Evolutionary conservation across 805 yeast species (phyloP).

Genomic region (Komagataella mondaviorum): DNA sequence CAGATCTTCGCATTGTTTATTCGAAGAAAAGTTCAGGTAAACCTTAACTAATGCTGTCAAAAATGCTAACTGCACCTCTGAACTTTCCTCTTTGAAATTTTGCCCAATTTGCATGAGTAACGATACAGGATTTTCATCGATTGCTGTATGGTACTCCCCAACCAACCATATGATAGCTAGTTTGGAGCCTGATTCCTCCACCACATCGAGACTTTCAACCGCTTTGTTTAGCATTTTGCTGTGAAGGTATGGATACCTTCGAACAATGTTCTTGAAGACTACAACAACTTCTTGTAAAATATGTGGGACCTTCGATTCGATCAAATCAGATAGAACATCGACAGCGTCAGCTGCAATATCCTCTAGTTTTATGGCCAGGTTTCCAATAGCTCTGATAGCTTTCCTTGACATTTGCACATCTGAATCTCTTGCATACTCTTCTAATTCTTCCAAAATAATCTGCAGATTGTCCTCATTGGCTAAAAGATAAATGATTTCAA

Average conservation of each 20-base stretch:
- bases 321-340: slow-evolving; percentile 40
- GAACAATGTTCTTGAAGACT: slow-evolving; percentile 61
- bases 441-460: slow-evolving; percentile 58
- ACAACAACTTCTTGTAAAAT: slow-evolving; percentile 71
- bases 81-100: slow-evolving; percentile 46
- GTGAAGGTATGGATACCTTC: slow-evolving; percentile 58
- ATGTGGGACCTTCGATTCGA: slow-evolving; percentile 54
- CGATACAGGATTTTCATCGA: slow-evolving; percentile 24
- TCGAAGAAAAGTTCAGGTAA: slow-evolving; percentile 39
- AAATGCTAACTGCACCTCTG: slow-evolving; percentile 61
- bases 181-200: slow-evolving; percentile 71
- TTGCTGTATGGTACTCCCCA: slow-evolving; percentile 50
- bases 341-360: slow-evolving; percentile 53
- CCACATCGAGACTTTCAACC: slow-evolving; percentile 28
- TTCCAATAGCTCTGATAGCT: slow-evolving; percentile 83
- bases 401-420: slow-evolving; percentile 80
- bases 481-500: slow-evolving; percentile 72
- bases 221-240: slow-evolving; percentile 28
- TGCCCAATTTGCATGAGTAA: slow-evolving; percentile 27
- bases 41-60: slow-evolving; percentile 65
- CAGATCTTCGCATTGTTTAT: slow-evolving; percentile 31
- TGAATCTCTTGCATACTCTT: slow-evolving; percentile 78
- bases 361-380: slow-evolving; percentile 67
- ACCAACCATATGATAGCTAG: slow-evolving; percentile 73
- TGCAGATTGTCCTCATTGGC: slow-evolving; percentile 53